Conservation (phyloP, 2,329 filamentous ascomycete species). For the Trichoderma simmonsii region DNA sequence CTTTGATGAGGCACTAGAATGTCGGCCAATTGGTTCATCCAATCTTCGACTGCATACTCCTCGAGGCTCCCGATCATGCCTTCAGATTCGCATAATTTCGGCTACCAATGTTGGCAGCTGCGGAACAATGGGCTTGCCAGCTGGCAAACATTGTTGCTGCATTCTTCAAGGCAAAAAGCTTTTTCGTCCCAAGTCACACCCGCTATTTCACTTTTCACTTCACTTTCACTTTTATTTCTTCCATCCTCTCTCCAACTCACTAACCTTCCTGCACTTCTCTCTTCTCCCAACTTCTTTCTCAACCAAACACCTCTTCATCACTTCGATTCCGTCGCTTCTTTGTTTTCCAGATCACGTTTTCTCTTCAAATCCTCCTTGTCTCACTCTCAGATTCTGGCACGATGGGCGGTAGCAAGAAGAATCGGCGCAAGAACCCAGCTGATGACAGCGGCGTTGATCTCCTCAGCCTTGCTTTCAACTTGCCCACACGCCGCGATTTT, state of each 20-base stretch:
- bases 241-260: background rate
- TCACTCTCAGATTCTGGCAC: background rate
- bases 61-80: background rate
- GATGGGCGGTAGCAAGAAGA: constrained; percentile 21
- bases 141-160: constrained; percentile 8
- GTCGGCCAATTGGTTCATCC: too few relatives aligned
- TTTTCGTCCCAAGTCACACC: background rate
- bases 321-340: background rate
- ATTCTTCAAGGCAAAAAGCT: background rate
- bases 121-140: constrained; percentile 11
- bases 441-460: constrained; percentile 21
- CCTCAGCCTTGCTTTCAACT: constrained; percentile 22
- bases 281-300: background rate
- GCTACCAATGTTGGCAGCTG: background rate
- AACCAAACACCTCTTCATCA: background rate
- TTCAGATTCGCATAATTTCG: background rate
- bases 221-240: background rate
- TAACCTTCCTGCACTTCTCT: background rate
- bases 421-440: constrained; percentile 1
- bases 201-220: background rate
- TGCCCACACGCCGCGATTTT: constrained; percentile 22
- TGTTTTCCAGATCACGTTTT: background rate
- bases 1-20: background rate
- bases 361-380: background rate
- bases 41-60: background rate